Conservation (phyloP, 2,329 filamentous ascomycete species). For the Sporothrix dimorphospora region DNA sequence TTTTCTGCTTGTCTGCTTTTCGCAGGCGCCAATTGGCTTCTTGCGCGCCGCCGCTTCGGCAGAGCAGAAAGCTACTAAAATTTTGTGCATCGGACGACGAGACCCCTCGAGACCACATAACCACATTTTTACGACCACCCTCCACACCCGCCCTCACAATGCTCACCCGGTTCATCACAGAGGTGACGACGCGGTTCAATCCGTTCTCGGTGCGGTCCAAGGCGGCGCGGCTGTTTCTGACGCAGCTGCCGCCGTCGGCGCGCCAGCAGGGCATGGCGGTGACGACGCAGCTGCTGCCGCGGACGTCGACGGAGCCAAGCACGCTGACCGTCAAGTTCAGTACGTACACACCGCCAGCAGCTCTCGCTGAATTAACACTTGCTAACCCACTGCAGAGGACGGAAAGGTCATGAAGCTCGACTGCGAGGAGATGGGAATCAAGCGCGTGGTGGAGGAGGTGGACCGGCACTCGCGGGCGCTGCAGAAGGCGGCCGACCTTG, state of each 20-base stretch:
- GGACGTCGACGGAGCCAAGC: slow-evolving; percentile 68
- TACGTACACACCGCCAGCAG: slow-evolving; percentile 48
- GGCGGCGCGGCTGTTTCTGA: slow-evolving; percentile 85
- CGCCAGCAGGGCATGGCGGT: slow-evolving; percentile 75
- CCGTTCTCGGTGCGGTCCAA: slow-evolving; percentile 81
- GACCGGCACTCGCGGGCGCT: slow-evolving; percentile 84
- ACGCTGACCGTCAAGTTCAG: slow-evolving; percentile 83
- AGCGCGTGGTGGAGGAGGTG: slow-evolving; percentile 84
- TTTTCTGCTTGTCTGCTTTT: not conserved
- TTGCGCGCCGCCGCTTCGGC: not conserved
- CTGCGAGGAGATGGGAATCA: slow-evolving; percentile 78
- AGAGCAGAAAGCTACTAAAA: not conserved
- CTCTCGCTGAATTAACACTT: not conserved
- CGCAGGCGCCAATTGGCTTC: not conserved
- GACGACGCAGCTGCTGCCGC: slow-evolving; percentile 73
- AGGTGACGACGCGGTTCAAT: slow-evolving; percentile 86
- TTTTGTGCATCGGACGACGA: not conserved
- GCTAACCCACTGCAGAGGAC: slow-evolving; percentile 66
- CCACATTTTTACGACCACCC: not conserved
- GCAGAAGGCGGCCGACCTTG: slow-evolving; percentile 80
- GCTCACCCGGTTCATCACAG: slow-evolving; percentile 85
- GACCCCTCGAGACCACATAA: not conserved
- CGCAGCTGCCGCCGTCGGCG: slow-evolving; percentile 78
- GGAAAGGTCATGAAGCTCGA: slow-evolving; percentile 88
- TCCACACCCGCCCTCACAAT: slow-evolving; percentile 51